These are phyloP conservation scores for Colletotrichum cereale DNA, from an alignment of 2,329 filamentous ascomycete species.

Conservation along the genomic window DNA sequence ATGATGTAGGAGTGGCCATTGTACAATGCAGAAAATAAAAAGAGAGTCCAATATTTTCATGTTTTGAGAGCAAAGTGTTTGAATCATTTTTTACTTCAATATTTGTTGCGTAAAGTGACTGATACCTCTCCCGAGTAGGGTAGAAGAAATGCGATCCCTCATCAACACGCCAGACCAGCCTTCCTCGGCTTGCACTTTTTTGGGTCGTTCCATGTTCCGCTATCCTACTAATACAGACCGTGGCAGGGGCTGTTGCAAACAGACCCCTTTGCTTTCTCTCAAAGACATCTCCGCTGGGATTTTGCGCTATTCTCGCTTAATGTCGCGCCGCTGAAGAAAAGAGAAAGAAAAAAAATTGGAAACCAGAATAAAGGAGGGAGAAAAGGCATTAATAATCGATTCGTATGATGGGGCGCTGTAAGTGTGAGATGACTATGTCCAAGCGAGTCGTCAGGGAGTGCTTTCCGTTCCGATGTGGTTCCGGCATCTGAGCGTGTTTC, in stretches of 20 bases:
- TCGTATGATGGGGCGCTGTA: constrained; percentile 12
- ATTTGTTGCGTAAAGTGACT: constrained; percentile 29
- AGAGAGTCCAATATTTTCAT: not conserved
- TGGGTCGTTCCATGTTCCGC: constrained; percentile 43
- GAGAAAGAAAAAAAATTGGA: not conserved
- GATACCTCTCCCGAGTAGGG: not conserved
- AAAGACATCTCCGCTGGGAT: constrained; percentile 21
- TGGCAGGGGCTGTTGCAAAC: not conserved
- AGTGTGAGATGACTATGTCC: constrained; percentile 3
- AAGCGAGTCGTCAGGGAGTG: constrained; percentile 3
- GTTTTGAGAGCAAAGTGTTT: not conserved
- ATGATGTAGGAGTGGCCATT: constrained; percentile 8
- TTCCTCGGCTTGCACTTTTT: constrained; percentile 35
- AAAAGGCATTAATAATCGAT: constrained; percentile 6
- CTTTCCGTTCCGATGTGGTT: not conserved
- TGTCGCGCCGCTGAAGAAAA: constrained; percentile 17
- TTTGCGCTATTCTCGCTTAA: constrained; percentile 22
- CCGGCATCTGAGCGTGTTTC: not conserved
- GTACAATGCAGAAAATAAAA: constrained; percentile 14
- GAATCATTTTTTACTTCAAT: not conserved
- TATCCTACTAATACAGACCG: constrained; percentile 50
- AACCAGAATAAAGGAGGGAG: not conserved
- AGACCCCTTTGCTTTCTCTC: constrained; percentile 1
- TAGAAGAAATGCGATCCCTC: not conserved
- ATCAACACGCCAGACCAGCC: constrained; percentile 10